Base-by-base conservation (phyloP, 768 basidiomycete genomes). In the Boletus sensibilis region DNA sequence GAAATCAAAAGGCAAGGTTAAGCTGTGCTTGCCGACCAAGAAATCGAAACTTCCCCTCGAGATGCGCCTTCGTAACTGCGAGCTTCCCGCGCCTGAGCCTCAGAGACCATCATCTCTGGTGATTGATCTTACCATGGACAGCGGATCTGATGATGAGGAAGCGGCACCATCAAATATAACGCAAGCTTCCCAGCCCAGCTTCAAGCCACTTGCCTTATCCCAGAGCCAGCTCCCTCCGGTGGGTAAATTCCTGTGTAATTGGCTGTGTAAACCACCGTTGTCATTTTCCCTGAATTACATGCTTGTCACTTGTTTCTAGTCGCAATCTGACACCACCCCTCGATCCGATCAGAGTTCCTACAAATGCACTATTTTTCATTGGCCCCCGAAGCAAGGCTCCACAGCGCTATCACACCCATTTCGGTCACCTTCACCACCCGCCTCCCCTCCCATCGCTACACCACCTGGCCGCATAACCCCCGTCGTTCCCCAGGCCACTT, bases 1-100 rank as follows among this genome's bases (percentile, higher is more conserved):
- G 65, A 63, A 54, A 41, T 72, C 65, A 12, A 70, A 66, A 29
- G 67, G 66, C 33, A 70, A 58, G 48, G 61, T 70, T 4, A 64
- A 66, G 48, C 48, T 65, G 7, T 53, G 25, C 50, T 53, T 61
- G 14, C 65, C 59, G 11, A 33, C 52, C 34, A 65, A 59, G 48
- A 61, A 58, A 46, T 50, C 61, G 38, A 56, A 55, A 18, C 33
- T 10, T 56, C 51, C 68, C 20, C 64, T 63, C 6, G 37, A 50
- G 45, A 55, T 51, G 55, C 68, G 55, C 23, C 59, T 65, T 13
- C 60, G 31, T 20, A 63, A 61, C n/a, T 21, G 45, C 49, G 25
- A 54, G 38, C 53, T 50, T 44, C 53, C 29, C 51, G 49, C 38
- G 10, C 46, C 57, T 25, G 39, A 43, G 18, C 35, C 49, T 27